phyloP scores from a whole-genome alignment of 2,329 filamentous ascomycete genomes.

The Rhinocladiella similis region DNA sequence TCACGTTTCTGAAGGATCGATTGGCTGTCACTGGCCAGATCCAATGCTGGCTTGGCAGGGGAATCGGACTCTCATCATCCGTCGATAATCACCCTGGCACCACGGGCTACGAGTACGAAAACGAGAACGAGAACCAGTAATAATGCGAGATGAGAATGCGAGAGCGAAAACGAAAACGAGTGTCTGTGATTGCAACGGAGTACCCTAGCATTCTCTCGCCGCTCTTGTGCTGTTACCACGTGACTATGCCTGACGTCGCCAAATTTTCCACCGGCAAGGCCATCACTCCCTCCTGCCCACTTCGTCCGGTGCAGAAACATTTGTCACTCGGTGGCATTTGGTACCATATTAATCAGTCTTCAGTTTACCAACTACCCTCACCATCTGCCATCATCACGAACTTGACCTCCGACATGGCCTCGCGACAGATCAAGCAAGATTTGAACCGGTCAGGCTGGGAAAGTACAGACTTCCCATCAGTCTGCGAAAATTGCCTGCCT shows the following conservation, averaged over 20 bases:
- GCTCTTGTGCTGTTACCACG: background rate
- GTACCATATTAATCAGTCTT: constrained; percentile 2
- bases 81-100: background rate
- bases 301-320: background rate
- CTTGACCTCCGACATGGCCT: constrained; percentile 55
- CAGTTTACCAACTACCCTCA: background rate
- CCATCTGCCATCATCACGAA: background rate
- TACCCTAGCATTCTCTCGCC: background rate
- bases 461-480: constrained; percentile 58
- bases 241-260: constrained; percentile 2
- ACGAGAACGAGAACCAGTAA: constrained; percentile 7
- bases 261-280: constrained; percentile 1
- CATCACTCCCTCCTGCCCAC: background rate
- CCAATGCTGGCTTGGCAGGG: background rate
- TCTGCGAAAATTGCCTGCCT: constrained; percentile 83
- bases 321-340: too few relatives aligned
- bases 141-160: background rate
- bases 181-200: background rate
- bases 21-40: background rate
- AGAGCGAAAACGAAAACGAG: too few relatives aligned
- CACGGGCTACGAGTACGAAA: constrained; percentile 8
- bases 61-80: background rate
- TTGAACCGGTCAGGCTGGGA: constrained; percentile 96
- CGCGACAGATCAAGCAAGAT: constrained; percentile 93
- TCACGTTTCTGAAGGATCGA: background rate